Conservation (phyloP, 2,329 filamentous ascomycete species). For the Fusarium odoratissimum region DNA sequence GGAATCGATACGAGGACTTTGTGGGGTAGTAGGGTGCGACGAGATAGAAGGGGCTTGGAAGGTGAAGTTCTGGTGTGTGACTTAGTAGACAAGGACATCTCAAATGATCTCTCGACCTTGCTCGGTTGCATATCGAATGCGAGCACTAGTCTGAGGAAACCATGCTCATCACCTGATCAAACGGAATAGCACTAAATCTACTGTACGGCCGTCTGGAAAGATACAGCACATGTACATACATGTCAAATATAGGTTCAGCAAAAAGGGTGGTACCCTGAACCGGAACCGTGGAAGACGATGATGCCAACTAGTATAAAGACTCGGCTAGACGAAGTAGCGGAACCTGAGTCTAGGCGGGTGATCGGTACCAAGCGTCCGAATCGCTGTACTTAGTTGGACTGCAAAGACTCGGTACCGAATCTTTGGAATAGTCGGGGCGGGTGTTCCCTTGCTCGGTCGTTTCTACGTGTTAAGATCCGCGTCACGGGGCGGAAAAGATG, state of each 20-base stretch:
- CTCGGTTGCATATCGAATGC: not conserved
- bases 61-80: constrained; percentile 2
- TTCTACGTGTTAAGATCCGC: constrained; percentile 3
- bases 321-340: not conserved
- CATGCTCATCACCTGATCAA: not conserved
- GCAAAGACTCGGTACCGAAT: constrained; percentile 23
- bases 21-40: constrained; percentile 4
- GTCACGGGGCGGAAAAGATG: not conserved
- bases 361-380: not conserved
- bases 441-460: constrained; percentile 17
- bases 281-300: not conserved
- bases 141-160: not conserved
- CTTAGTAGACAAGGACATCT: not conserved
- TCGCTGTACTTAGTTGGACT: not conserved
- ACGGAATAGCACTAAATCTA: not conserved
- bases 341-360: not conserved
- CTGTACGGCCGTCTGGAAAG: not conserved
- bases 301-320: not conserved
- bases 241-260: not conserved
- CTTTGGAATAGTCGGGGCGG: constrained; percentile 24
- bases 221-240: not conserved
- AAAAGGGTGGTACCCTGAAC: not conserved
- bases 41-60: not conserved
- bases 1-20: not conserved
- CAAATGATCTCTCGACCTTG: not conserved